These are phyloP conservation scores for Paecilomyces fulvus DNA, from an alignment of 2,329 filamentous ascomycete genomes.

Conservation along the genomic window DNA sequence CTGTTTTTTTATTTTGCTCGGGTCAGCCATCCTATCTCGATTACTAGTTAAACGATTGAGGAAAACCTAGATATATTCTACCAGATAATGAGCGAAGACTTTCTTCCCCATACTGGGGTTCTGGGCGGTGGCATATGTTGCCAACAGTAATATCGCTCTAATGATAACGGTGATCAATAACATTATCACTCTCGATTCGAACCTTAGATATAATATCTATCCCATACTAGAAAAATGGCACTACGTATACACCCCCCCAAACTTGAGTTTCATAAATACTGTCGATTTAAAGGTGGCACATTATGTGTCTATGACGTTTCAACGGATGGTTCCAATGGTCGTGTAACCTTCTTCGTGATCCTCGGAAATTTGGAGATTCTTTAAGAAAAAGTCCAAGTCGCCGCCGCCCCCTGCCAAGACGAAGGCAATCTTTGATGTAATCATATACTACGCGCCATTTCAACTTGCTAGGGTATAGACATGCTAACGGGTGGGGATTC, in stretches of 20 bases:
- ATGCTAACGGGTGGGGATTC: no score
- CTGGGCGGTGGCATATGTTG: constrained; percentile 1
- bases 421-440: no score
- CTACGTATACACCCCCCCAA: neutral
- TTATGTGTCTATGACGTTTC: neutral
- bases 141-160: constrained; percentile 1
- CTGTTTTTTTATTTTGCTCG: constrained; percentile 1
- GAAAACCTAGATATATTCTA: neutral
- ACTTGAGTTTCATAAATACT: neutral
- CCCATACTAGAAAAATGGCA: neutral
- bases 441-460: no score
- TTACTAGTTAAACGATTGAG: neutral
- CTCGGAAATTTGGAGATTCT: neutral
- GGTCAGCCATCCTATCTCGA: neutral
- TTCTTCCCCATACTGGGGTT: neutral
- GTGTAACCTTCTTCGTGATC: neutral
- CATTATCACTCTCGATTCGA: neutral
- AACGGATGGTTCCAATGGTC: neutral
- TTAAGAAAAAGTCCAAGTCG: no score
- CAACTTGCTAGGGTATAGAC: no score
- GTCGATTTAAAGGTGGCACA: neutral
- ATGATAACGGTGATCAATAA: neutral
- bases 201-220: neutral
- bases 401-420: no score
- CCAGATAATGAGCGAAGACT: constrained; percentile 9